Percentiles rank a stretch among this genome's conserved stretches.
These are phyloP conservation scores for Suhomyces kilbournensis DNA, from an alignment of 805 yeast genomes.

Conservation along the genomic window DNA sequence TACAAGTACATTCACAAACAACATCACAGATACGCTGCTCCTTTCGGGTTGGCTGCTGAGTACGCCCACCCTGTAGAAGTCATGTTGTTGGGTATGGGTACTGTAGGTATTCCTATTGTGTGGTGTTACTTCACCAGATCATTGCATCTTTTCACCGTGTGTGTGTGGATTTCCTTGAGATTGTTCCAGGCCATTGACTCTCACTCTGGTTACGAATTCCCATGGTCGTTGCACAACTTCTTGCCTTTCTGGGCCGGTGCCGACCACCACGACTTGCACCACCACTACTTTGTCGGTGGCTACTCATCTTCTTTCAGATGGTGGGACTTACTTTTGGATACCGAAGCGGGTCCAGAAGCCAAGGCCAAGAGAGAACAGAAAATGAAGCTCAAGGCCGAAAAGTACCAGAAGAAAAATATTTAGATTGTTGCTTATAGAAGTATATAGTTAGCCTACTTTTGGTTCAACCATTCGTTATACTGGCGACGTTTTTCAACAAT, in stretches of 20 bases:
- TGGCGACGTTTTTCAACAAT: constrained; percentile 43
- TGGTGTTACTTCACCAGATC: constrained; percentile 74
- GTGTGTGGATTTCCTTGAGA: constrained; percentile 83
- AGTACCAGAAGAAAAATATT: constrained; percentile 16
- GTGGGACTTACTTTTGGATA: constrained; percentile 86
- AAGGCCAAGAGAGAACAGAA: constrained; percentile 68
- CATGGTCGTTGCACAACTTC: constrained; percentile 90
- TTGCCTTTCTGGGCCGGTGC: constrained; percentile 98
- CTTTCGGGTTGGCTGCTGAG: constrained; percentile 95
- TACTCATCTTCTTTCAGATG: constrained; percentile 93
- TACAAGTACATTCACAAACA: constrained; percentile 94
- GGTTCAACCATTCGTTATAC: constrained; percentile 35
- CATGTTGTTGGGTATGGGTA: constrained; percentile 86
- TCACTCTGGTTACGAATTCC: constrained; percentile 97
- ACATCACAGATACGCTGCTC: constrained; percentile 97
- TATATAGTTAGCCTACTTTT: constrained; percentile 23
- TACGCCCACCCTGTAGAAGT: constrained; percentile 97
- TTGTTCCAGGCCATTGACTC: constrained; percentile 96
- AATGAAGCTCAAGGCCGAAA: constrained; percentile 56
- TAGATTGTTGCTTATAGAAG: constrained; percentile 1
- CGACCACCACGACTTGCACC: constrained; percentile 97
- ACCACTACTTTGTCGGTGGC: constrained; percentile 92
- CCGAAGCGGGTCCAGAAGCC: constrained; percentile 88
- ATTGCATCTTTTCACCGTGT: constrained; percentile 86
- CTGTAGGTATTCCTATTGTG: constrained; percentile 90